phyloP scores from a whole-genome alignment of 345 rosid genomes.

The Pistacia integerrima region DNA sequence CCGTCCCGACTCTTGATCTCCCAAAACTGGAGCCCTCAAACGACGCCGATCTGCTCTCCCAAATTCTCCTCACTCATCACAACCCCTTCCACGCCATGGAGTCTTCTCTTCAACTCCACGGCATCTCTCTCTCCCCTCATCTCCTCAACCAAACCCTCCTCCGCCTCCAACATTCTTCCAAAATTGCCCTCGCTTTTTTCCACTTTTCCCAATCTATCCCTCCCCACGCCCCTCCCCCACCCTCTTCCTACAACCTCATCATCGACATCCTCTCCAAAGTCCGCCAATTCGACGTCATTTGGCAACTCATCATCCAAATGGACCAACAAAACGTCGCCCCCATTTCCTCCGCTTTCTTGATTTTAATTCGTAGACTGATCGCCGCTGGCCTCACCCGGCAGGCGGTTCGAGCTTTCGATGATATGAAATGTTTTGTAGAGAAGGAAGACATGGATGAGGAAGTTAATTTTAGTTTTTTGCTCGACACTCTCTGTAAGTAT shows the following conservation, averaged over 20 bases:
- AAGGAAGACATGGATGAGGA: constrained; percentile 19
- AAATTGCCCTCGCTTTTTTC: constrained; percentile 65
- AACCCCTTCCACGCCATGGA: constrained; percentile 87
- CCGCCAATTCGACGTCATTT: constrained; percentile 74
- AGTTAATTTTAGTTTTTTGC: constrained; percentile 52
- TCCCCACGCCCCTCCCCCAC: constrained; percentile 22
- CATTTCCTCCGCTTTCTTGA: constrained; percentile 57
- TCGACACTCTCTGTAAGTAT: constrained; percentile 81
- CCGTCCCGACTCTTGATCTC: constrained; percentile 29
- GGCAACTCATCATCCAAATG: constrained; percentile 78
- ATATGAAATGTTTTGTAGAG: constrained; percentile 52
- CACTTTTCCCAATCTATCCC: constrained; percentile 56
- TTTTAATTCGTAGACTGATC: constrained; percentile 66
- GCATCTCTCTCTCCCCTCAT: constrained; percentile 56
- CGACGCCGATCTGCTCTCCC: constrained; percentile 71
- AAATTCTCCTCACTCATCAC: constrained; percentile 69
- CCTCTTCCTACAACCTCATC: constrained; percentile 52
- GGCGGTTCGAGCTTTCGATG: constrained; percentile 79
- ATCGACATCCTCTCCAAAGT: constrained; percentile 74
- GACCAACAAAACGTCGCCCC: constrained; percentile 41
- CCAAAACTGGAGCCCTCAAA: constrained; percentile 57
- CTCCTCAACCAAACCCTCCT: constrained; percentile 83
- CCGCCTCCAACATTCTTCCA: constrained; percentile 82
- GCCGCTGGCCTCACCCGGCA: constrained; percentile 90
- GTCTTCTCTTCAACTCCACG: constrained; percentile 77